Evolutionary conservation across 2,329 filamentous ascomycete genomes (phyloP), one percentile per base, ranked within the genome.

Genomic region (Mycosphaerella sp.): DNA sequence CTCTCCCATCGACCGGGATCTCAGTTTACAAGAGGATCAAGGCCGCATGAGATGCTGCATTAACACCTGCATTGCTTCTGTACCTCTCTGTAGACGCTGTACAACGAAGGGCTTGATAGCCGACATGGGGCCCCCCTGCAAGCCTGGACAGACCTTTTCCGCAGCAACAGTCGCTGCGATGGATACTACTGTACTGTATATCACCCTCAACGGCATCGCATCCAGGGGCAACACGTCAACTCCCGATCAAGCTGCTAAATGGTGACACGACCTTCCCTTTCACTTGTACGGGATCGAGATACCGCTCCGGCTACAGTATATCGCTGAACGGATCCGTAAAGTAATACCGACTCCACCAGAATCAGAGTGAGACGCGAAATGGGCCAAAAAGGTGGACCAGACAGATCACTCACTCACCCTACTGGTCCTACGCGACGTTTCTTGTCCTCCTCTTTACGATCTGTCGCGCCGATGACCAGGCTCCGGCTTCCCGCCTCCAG

Each of bases 401-500:
- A 41, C 18, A 25, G 21, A 21, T 21, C n/a, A n/a, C n/a, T n/a
- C n/a, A n/a, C n/a, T n/a, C n/a, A n/a, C n/a, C 21, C 21, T 21
- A 21, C 21, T 1, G 21, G 21, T n/a, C 21, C 21, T 25, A 25
- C 21, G 21, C 21, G 16, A 10, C 7, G 21, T 6, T 25, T 25
- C 21, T 5, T 25, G 21, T 3, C 16, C 21, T 44, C 25, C 17
- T 25, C 35, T 50, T 50, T 50, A 34, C 48, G 48, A 50, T 44
- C 41, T 32, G 36, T 52, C 37, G 45, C 41, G 45, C 54, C 55
- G 55, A 43, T 32, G 41, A 57, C 55, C 49, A 52, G 55, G 55
- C 55, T 57, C 40, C 27, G 40, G 28, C 55, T n/a, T n/a, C n/a
- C n/a, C n/a, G n/a, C n/a, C n/a, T n/a, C n/a, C n/a, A n/a, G n/a